Percentiles rank a stretch among this genome's conserved stretches.
Evolutionary conservation across 78 protist species (phyloP).

Genomic region (Dictyostelium firmibasis): DNA sequence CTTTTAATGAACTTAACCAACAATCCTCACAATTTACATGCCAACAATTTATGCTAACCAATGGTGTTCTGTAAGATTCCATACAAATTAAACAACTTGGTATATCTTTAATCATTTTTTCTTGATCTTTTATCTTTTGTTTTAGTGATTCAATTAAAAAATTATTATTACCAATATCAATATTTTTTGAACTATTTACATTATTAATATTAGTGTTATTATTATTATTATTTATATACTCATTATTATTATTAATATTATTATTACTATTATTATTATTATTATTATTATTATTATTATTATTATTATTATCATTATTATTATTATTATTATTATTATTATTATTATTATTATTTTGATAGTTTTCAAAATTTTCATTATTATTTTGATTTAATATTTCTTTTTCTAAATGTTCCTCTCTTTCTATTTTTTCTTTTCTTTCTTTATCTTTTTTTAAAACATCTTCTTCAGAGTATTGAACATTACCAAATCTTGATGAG

Average conservation of each 20-base stretch:
- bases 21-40: constrained; percentile 85
- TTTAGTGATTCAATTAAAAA: constrained; percentile 42
- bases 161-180: neutral
- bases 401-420: no score
- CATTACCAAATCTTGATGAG: constrained; percentile 30
- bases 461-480: constrained; percentile 56
- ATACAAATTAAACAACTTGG: constrained; percentile 79
- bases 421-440: neutral
- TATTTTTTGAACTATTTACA: neutral
- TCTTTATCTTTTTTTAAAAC: neutral
- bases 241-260: neutral
- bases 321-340: neutral
- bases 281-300: neutral
- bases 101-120: neutral
- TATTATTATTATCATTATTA: neutral
- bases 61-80: constrained; percentile 44
- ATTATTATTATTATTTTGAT: no score
- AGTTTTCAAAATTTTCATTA: neutral
- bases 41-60: constrained; percentile 82
- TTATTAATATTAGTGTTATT: neutral
- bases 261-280: neutral
- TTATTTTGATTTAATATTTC: neutral
- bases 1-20: constrained; percentile 77
- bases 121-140: constrained; percentile 72
- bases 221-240: neutral